These are phyloP conservation scores for Quercus robur DNA, from an alignment of 306 rosid species.

Conservation along the genomic window DNA sequence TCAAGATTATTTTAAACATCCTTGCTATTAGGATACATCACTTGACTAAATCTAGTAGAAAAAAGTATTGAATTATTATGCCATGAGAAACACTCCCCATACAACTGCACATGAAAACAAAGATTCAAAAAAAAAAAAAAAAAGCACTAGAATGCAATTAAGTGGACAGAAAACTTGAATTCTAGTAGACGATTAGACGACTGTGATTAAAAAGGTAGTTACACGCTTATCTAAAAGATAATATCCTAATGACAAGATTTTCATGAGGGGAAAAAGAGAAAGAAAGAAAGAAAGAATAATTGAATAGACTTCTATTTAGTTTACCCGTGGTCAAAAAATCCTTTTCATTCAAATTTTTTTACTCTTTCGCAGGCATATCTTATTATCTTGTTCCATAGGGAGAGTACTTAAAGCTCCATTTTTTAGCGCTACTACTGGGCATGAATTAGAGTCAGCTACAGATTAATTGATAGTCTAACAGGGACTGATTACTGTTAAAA, in stretches of 20 bases:
- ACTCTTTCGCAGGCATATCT: not conserved
- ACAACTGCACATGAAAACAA: not conserved
- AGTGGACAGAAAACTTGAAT: too few species aligned
- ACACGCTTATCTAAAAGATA: not conserved
- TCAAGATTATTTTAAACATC: not conserved
- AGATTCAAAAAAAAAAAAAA: not conserved
- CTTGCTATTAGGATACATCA: not conserved
- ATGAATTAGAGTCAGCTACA: not conserved
- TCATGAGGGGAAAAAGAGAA: not conserved
- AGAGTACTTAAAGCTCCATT: too few species aligned
- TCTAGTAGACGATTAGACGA: not conserved
- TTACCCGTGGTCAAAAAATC: not conserved
- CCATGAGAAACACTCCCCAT: not conserved
- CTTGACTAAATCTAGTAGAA: not conserved
- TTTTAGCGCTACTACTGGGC: not conserved
- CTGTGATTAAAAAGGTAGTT: not conserved
- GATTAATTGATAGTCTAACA: not conserved
- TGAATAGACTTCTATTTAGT: not conserved
- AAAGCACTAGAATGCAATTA: too few species aligned
- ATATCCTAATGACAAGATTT: not conserved
- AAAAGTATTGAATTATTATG: not conserved
- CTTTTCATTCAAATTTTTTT: not conserved
- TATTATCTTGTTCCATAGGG: too few species aligned
- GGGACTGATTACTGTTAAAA: not conserved
- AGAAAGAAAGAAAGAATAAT: not conserved